Conservation (phyloP, 176 grass and related monocot genomes). For the Hsuehochloa calcarea region DNA sequence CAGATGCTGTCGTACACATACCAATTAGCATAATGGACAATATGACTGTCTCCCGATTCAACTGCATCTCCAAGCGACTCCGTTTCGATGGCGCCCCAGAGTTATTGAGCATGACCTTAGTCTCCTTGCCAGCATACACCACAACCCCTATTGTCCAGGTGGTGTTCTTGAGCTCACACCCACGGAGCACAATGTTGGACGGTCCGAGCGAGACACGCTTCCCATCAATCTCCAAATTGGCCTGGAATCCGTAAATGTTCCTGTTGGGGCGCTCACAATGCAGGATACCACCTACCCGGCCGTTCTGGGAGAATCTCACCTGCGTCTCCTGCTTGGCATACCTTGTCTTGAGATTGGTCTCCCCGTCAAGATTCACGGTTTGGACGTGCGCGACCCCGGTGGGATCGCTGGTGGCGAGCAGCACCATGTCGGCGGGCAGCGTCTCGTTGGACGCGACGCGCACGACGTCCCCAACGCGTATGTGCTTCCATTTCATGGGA, state of each 20-base stretch:
- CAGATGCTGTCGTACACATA: conserved; percentile 53
- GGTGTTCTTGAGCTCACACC: conserved; percentile 89
- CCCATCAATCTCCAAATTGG: conserved; percentile 60
- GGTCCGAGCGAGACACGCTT: conserved; percentile 59
- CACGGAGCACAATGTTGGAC: conserved; percentile 79
- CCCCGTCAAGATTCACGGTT: conserved; percentile 92
- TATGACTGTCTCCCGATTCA: conserved; percentile 73
- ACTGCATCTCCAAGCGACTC: conserved; percentile 65
- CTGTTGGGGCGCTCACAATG: conserved; percentile 66
- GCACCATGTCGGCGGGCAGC: conserved; percentile 68
- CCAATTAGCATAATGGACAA: conserved; percentile 63
- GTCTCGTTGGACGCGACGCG: conserved; percentile 54
- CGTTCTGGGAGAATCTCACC: conserved; percentile 37
- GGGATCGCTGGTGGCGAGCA: conserved; percentile 72
- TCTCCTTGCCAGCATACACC: conserved; percentile 80
- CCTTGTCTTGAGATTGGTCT: conserved; percentile 84
- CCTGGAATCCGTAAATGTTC: conserved; percentile 80
- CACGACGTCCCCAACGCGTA: conserved; percentile 74
- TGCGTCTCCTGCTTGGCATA: conserved; percentile 81
- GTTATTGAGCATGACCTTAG: conserved; percentile 92
- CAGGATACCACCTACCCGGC: conserved; percentile 29
- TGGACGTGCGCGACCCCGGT: conserved; percentile 80
- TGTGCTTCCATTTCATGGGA: conserved; percentile 68
- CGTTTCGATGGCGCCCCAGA: conserved; percentile 70
- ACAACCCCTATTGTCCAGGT: conserved; percentile 76